Conservation (phyloP, 2,329 filamentous ascomycete genomes). For the Trichoderma koningii region DNA sequence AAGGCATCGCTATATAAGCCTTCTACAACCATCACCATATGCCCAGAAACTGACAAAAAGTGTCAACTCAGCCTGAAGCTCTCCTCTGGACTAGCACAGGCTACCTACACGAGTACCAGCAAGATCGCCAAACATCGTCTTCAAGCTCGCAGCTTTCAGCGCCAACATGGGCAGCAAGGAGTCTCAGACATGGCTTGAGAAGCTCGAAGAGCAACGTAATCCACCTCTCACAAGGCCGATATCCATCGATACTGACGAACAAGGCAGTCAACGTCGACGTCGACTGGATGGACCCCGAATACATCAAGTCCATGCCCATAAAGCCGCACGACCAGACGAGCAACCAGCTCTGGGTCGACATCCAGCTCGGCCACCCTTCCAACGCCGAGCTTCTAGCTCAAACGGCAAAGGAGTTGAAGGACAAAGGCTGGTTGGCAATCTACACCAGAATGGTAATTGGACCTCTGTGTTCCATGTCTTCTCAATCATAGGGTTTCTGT, state of each 20-base stretch:
- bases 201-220: constrained; percentile 46
- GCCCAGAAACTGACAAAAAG: not conserved
- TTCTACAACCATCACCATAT: not conserved
- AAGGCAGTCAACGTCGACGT: constrained; percentile 52
- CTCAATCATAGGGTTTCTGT: not conserved
- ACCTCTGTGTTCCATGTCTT: not conserved
- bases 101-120: not conserved
- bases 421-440: constrained; percentile 50
- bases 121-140: too few species aligned
- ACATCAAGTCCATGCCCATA: constrained; percentile 49
- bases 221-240: not conserved
- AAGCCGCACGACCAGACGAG: constrained; percentile 52
- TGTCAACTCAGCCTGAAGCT: not conserved
- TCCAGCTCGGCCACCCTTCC: constrained; percentile 47
- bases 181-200: constrained; percentile 45
- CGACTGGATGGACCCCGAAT: constrained; percentile 55
- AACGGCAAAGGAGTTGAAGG: constrained; percentile 47
- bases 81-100: not conserved
- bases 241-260: too few species aligned
- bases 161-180: constrained; percentile 38
- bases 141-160: too few species aligned
- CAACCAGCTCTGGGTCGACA: constrained; percentile 53
- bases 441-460: constrained; percentile 48
- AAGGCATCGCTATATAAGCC: not conserved
- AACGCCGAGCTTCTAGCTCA: constrained; percentile 48